phyloP scores from a whole-genome alignment of 1,284 basidiomycete genomes.

The Takashimella tepidaria region DNA sequence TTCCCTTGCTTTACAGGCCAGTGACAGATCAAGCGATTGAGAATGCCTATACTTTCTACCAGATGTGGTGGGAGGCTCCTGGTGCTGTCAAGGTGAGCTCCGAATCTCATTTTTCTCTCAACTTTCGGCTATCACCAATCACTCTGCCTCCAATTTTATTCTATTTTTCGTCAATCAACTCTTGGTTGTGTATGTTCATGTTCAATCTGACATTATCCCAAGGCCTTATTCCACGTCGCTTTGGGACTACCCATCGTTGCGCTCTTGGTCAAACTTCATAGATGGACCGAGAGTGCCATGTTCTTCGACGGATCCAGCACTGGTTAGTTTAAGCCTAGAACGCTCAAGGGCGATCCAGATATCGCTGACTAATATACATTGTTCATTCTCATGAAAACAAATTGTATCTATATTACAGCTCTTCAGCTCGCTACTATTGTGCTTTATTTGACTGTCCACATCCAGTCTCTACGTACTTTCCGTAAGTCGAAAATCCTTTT shows the following conservation, averaged over 20 bases:
- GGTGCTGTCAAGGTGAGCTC: constrained; percentile 72
- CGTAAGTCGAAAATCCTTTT: constrained; percentile 22
- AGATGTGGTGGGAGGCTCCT: constrained; percentile 82
- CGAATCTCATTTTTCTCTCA: too few relatives aligned
- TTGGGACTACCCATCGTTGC: constrained; percentile 68
- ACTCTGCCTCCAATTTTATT: too few relatives aligned
- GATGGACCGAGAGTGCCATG: constrained; percentile 83
- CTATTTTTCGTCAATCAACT: too few relatives aligned
- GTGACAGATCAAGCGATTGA: constrained; percentile 58
- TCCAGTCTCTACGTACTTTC: constrained; percentile 66
- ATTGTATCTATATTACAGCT: constrained; percentile 48
- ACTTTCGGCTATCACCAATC: too few relatives aligned
- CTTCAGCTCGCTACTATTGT: constrained; percentile 68
- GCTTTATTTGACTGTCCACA: constrained; percentile 72
- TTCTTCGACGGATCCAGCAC: constrained; percentile 84
- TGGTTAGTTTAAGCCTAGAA: constrained; percentile 51
- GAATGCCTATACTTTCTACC: constrained; percentile 80
- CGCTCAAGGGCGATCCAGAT: neutral
- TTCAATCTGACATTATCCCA: too few relatives aligned
- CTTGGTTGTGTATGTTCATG: too few relatives aligned
- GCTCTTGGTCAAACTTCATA: constrained; percentile 68
- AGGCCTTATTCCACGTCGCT: constrained; percentile 79
- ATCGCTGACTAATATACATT: neutral
- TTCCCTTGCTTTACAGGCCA: constrained; percentile 66
- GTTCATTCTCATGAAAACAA: neutral